Percentiles rank a stretch among this genome's conserved stretches.
Conservation (phyloP, 2,329 filamentous ascomycete genomes). For the Aspergillus flavus region DNA sequence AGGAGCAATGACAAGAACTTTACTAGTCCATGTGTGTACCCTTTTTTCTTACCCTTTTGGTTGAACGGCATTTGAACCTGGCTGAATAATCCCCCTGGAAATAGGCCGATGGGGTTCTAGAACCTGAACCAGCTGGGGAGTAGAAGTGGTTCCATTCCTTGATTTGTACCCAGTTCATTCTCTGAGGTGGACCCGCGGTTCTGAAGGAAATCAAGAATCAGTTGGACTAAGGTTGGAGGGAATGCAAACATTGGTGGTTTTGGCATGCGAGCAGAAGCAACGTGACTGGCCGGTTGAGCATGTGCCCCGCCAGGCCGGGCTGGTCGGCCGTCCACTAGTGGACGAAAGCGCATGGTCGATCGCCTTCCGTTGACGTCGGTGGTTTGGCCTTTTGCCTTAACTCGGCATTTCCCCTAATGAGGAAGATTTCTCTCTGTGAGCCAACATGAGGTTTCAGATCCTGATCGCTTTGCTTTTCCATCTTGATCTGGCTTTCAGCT, state of each 20-base stretch:
- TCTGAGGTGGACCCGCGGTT: background rate
- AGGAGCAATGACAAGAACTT: too few species aligned
- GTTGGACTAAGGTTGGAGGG: background rate
- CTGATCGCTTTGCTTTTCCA: background rate
- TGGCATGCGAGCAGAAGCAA: background rate
- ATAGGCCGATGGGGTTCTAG: background rate
- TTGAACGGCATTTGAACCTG: background rate
- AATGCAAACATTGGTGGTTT: background rate
- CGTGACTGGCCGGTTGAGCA: background rate
- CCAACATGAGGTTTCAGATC: background rate
- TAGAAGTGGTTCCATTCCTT: background rate
- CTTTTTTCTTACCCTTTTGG: too few species aligned
- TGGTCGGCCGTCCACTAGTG: background rate
- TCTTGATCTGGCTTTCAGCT: background rate
- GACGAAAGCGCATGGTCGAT: slow-evolving; percentile 1
- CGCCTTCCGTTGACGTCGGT: slow-evolving; percentile 5
- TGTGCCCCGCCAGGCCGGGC: background rate
- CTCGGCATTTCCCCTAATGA: background rate
- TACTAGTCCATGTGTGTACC: too few species aligned
- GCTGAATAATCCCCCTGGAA: background rate
- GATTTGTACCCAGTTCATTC: background rate
- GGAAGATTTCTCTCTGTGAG: background rate
- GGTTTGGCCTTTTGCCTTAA: background rate
- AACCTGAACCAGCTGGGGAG: background rate
- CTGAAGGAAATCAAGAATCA: background rate